A percentile compares a stretch with the other conserved stretches of the same genome.
phyloP scores from a whole-genome alignment of 345 rosid genomes.

The Excoecaria agallocha region DNA sequence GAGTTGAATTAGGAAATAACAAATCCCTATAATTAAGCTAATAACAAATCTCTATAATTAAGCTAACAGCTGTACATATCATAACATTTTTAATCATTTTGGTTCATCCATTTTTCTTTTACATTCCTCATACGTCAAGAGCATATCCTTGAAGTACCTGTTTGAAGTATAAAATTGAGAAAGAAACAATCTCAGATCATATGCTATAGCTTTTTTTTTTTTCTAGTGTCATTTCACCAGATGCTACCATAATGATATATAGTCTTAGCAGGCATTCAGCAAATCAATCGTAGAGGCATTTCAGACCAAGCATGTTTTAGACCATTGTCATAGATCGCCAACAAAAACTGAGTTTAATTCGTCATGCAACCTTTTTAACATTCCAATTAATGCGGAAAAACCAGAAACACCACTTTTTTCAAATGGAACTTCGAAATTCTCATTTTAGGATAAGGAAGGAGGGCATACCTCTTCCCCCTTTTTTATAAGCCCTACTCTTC shows the following conservation, averaged over 20 bases:
- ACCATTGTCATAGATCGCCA: not conserved
- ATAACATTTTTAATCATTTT: too few species aligned
- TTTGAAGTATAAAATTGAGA: not conserved
- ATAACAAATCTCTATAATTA: too few species aligned
- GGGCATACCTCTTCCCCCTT: slow-evolving; percentile 81
- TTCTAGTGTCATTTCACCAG: not conserved
- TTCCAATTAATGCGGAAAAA: not conserved
- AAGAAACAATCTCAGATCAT: not conserved
- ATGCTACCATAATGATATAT: too few species aligned
- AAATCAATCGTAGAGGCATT: not conserved
- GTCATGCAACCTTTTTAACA: not conserved
- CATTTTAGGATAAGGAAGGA: slow-evolving; percentile 1
- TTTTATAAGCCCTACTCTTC: slow-evolving; percentile 68
- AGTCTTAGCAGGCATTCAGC: not conserved
- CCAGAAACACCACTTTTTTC: not conserved
- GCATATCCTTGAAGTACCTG: not conserved
- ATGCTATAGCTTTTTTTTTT: not conserved
- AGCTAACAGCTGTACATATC: too few species aligned
- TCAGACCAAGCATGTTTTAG: not conserved
- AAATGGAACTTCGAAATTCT: slow-evolving; percentile 3
- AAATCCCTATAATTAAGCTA: too few species aligned
- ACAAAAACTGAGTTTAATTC: not conserved
- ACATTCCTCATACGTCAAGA: not conserved
- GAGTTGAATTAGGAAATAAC: too few species aligned
- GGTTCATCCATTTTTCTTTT: not conserved